phyloP scores from a whole-genome alignment of 768 basidiomycete genomes.

The Tricholoma hemisulphureum region DNA sequence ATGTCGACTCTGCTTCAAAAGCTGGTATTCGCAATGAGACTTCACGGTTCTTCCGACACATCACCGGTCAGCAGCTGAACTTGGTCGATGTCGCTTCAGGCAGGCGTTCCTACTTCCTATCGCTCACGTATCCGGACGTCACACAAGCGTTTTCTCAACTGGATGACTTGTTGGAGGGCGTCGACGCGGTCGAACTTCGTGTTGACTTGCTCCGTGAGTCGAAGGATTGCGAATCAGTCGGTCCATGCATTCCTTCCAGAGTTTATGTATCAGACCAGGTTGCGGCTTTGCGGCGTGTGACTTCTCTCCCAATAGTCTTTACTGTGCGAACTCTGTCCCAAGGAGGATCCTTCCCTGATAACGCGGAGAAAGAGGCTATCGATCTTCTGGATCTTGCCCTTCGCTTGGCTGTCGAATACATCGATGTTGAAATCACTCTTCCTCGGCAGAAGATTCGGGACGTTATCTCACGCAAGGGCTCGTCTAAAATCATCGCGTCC shows the following conservation, averaged over 20 bases:
- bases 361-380: slow-evolving; percentile 65
- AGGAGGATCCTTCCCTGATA: slow-evolving; percentile 89
- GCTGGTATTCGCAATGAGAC: slow-evolving; percentile 59
- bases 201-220: slow-evolving; percentile 78
- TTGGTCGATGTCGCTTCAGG: slow-evolving; percentile 52
- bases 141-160: slow-evolving; percentile 65
- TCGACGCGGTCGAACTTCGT: slow-evolving; percentile 91
- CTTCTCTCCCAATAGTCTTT: slow-evolving; percentile 85
- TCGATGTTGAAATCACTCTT: slow-evolving; percentile 87
- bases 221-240: slow-evolving; percentile 44
- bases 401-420: slow-evolving; percentile 84
- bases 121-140: slow-evolving; percentile 89
- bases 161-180: slow-evolving; percentile 74
- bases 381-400: slow-evolving; percentile 77
- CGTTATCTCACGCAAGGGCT: slow-evolving; percentile 61
- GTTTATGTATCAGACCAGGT: slow-evolving; percentile 81
- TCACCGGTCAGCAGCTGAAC: slow-evolving; percentile 73
- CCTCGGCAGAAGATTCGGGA: slow-evolving; percentile 59
- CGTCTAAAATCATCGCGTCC: slow-evolving; percentile 82
- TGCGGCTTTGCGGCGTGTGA: slow-evolving; percentile 69
- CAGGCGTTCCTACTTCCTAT: slow-evolving; percentile 86
- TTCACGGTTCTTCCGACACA: slow-evolving; percentile 83
- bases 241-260: slow-evolving; percentile 59
- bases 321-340: slow-evolving; percentile 87
- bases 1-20: slow-evolving; percentile 38